phyloP scores from a whole-genome alignment of 371 early-diverging fungal genomes.

The Apophysomyces sp. region DNA sequence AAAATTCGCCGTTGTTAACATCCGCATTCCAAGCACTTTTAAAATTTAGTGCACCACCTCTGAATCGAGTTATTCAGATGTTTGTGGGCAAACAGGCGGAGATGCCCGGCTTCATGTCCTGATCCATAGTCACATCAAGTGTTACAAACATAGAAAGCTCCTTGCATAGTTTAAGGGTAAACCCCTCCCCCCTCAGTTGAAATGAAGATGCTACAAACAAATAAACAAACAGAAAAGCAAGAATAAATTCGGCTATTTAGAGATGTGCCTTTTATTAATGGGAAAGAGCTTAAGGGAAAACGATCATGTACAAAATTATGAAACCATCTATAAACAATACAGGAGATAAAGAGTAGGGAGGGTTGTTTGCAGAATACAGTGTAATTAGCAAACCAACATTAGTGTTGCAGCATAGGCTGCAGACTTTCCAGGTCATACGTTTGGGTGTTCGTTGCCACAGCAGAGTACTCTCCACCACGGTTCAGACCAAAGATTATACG shows the following conservation, averaged over 20 bases:
- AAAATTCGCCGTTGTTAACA: too few species aligned
- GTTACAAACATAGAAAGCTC: too few species aligned
- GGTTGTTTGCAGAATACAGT: neutral
- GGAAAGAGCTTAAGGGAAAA: neutral
- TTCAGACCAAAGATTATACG: neutral
- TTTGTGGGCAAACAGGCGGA: too few species aligned
- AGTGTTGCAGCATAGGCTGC: neutral
- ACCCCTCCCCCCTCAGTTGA: too few species aligned
- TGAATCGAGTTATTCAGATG: too few species aligned
- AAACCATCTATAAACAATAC: neutral
- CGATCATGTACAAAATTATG: neutral
- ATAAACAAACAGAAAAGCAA: too few species aligned
- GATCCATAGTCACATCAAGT: too few species aligned
- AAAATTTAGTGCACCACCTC: too few species aligned
- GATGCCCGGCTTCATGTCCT: too few species aligned
- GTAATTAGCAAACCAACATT: neutral
- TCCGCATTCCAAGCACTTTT: too few species aligned
- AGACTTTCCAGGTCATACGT: slow-evolving; percentile 11
- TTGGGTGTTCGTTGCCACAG: slow-evolving; percentile 7
- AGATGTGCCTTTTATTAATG: neutral
- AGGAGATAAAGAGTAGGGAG: neutral
- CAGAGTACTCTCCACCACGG: slow-evolving; percentile 8
- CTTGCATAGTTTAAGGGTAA: too few species aligned
- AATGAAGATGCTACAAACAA: too few species aligned
- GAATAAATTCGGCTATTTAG: neutral